Percentiles rank a stretch among this genome's conserved stretches.
Evolutionary conservation across 768 basidiomycete genomes (phyloP).

Genomic region (Chlorophyllum brunneum): DNA sequence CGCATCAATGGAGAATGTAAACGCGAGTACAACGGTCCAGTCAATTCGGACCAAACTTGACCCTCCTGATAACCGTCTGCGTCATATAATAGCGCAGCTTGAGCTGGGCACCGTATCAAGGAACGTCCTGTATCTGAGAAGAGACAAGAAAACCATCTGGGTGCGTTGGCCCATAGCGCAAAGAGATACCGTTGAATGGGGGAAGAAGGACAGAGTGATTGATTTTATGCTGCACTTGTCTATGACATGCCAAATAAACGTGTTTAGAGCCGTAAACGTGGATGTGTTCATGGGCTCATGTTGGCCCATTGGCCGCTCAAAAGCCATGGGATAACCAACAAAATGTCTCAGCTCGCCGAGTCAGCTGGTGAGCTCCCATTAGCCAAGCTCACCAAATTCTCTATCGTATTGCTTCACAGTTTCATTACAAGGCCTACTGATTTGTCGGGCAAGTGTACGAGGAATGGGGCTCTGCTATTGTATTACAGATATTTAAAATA

Average conservation of each 20-base stretch:
- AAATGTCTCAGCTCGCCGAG: too few relatives aligned
- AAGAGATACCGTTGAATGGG: slow-evolving; percentile 83
- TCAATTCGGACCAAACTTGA: slow-evolving; percentile 91
- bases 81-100: slow-evolving; percentile 3
- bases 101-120: background rate
- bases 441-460: too few relatives aligned
- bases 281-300: too few relatives aligned
- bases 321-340: too few relatives aligned
- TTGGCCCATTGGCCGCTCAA: too few relatives aligned
- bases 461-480: too few relatives aligned
- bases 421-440: too few relatives aligned
- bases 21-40: slow-evolving; percentile 83
- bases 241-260: background rate
- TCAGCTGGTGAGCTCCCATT: too few relatives aligned
- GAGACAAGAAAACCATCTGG: slow-evolving; percentile 81
- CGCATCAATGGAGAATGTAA: slow-evolving; percentile 61
- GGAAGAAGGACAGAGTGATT: slow-evolving; percentile 51
- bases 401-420: too few relatives aligned
- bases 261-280: background rate
- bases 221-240: slow-evolving; percentile 13
- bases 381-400: too few relatives aligned
- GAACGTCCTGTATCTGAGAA: slow-evolving; percentile 73
- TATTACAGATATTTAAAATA: too few relatives aligned
- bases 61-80: slow-evolving; percentile 39
- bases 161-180: slow-evolving; percentile 78